Evolutionary conservation across 140 eudicot species (phyloP).

Genomic region (Senecio squalidus): DNA sequence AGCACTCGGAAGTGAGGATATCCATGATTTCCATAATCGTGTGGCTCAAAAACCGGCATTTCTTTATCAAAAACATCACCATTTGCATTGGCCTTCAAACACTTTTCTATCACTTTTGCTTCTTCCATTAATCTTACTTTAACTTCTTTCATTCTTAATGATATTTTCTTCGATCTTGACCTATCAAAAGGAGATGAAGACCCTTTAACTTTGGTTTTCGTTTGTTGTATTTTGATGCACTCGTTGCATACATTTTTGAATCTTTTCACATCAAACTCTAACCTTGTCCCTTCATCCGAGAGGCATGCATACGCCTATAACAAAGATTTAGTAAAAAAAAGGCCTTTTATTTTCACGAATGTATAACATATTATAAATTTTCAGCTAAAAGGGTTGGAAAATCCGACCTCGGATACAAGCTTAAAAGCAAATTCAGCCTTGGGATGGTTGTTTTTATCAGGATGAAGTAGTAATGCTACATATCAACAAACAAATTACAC

Average conservation of each 20-base stretch:
- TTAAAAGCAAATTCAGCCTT: slow-evolving; percentile 84
- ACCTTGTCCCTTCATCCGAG: slow-evolving; percentile 45
- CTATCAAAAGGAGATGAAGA: slow-evolving; percentile 16
- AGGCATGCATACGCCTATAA: slow-evolving; percentile 73
- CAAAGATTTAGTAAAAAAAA: neutral
- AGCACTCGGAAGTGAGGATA: slow-evolving; percentile 42
- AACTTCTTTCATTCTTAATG: slow-evolving; percentile 35
- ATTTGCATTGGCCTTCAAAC: slow-evolving; percentile 43
- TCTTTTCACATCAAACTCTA: slow-evolving; percentile 52
- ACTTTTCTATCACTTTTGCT: slow-evolving; percentile 55
- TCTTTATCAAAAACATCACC: slow-evolving; percentile 29
- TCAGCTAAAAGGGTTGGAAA: neutral
- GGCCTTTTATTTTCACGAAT: neutral
- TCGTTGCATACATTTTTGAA: slow-evolving; percentile 35
- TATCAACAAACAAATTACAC: slow-evolving; percentile 3
- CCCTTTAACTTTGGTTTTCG: slow-evolving; percentile 10
- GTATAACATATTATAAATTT: neutral
- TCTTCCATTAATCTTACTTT: slow-evolving; percentile 51
- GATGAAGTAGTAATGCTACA: slow-evolving; percentile 82
- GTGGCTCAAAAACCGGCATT: slow-evolving; percentile 50
- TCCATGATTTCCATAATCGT: slow-evolving; percentile 32
- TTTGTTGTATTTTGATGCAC: slow-evolving; percentile 30
- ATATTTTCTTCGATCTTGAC: slow-evolving; percentile 26
- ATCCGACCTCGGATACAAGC: slow-evolving; percentile 60
- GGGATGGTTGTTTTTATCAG: slow-evolving; percentile 84